These are phyloP conservation scores for Pseudopyricularia javanii DNA, from an alignment of 2,329 filamentous ascomycete genomes.

Conservation along the genomic window DNA sequence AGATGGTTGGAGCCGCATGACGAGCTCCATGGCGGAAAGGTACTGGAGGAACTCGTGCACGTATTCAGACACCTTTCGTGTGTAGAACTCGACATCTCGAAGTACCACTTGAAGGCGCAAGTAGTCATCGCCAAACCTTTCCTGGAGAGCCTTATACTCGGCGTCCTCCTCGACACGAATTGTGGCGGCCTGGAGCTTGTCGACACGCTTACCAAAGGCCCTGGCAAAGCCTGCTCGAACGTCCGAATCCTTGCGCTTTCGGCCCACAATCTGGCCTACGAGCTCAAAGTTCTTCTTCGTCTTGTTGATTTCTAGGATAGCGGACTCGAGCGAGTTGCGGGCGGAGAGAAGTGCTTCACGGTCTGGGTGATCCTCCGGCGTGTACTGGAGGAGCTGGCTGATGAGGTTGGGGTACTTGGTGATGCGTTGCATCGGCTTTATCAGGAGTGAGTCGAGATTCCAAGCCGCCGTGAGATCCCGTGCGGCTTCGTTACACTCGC, in stretches of 20 bases:
- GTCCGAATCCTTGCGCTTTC: conserved; percentile 81
- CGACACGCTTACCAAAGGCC: conserved; percentile 77
- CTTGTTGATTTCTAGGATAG: conserved; percentile 82
- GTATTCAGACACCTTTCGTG: conserved; percentile 66
- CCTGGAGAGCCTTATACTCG: conserved; percentile 67
- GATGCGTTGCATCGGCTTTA: conserved; percentile 92
- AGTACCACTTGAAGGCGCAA: conserved; percentile 85
- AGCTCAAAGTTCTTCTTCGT: conserved; percentile 90
- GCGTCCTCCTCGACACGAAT: conserved; percentile 60
- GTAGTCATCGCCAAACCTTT: conserved; percentile 86
- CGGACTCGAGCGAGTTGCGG: conserved; percentile 43
- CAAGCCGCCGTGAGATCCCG: conserved; percentile 87
- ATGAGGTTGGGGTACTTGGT: conserved; percentile 88
- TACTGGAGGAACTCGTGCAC: conserved; percentile 73
- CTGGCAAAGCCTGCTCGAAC: conserved; percentile 75
- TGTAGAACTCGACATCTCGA: conserved; percentile 87
- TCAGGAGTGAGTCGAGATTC: conserved; percentile 90
- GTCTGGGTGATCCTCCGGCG: conserved; percentile 75
- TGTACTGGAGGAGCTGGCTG: conserved; percentile 65
- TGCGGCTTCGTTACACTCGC: conserved; percentile 84
- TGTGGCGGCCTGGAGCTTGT: conserved; percentile 62
- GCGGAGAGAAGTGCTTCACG: conserved; percentile 46
- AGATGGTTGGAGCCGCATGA: conserved; percentile 61
- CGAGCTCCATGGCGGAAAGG: conserved; percentile 68
- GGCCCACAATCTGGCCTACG: conserved; percentile 75